phyloP scores from a whole-genome alignment of 2,329 filamentous ascomycete species.

The Cercospora zeae-maydis region DNA sequence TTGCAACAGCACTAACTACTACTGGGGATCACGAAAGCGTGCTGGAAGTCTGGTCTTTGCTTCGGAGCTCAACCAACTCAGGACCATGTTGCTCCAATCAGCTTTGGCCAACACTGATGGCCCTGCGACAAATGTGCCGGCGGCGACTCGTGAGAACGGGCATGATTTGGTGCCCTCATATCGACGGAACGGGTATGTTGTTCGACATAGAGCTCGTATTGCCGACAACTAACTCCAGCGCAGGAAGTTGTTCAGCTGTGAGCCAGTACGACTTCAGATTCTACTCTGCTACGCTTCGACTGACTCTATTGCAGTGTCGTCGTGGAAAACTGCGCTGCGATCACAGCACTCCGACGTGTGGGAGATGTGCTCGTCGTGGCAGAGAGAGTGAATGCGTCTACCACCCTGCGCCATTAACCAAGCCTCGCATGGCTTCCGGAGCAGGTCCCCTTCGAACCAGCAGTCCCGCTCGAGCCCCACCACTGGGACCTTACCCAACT shows the following conservation, averaged over 20 bases:
- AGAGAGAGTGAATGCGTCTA: constrained; percentile 34
- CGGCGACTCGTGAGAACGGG: not conserved
- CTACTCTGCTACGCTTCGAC: not conserved
- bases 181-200: constrained; percentile 30
- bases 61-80: not conserved
- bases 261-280: constrained; percentile 28
- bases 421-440: constrained; percentile 18
- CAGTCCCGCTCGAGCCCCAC: constrained; percentile 11
- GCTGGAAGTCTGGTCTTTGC: not conserved
- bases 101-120: not conserved
- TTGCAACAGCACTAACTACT: not conserved
- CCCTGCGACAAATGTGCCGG: not conserved
- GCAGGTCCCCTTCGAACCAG: constrained; percentile 20
- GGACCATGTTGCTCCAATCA: not conserved
- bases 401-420: constrained; percentile 36
- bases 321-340: constrained; percentile 37
- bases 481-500: constrained; percentile 15
- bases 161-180: constrained; percentile 24
- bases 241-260: constrained; percentile 35
- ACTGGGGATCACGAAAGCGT: not conserved
- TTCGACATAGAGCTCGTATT: not conserved
- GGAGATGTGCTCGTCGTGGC: constrained; percentile 32
- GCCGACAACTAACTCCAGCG: not conserved
- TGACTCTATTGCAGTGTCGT: constrained; percentile 26
- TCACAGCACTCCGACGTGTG: constrained; percentile 34